Evolutionary conservation across 768 basidiomycete species (phyloP).

Genomic region (Austroboletus eburneus): DNA sequence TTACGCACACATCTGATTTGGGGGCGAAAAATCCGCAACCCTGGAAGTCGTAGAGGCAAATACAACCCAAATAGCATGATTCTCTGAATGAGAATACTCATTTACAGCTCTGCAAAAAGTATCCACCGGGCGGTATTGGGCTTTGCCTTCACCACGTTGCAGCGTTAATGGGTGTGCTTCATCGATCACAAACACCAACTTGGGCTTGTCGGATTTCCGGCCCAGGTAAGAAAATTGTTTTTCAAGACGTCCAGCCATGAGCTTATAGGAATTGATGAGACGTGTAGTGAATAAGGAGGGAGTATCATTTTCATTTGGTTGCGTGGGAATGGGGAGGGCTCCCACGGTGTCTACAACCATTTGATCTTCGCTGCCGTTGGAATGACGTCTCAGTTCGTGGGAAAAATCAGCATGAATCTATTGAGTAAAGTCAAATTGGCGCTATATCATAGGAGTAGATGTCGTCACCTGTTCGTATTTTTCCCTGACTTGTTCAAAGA

Average conservation of each 20-base stretch:
- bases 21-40: not conserved
- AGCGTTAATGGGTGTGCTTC: not conserved
- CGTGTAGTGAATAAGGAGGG: not conserved
- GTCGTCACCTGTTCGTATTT: not conserved
- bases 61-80: not conserved
- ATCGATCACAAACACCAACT: not conserved
- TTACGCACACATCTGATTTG: not conserved
- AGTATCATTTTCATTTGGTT: not conserved
- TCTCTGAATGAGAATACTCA: not conserved
- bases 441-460: not conserved
- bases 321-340: too few species aligned
- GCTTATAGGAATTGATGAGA: not conserved
- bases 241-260: not conserved
- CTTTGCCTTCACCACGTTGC: not conserved
- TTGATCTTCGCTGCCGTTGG: too few species aligned
- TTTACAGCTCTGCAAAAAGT: not conserved
- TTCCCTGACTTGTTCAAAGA: not conserved
- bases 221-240: not conserved
- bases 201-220: not conserved
- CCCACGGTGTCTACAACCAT: too few species aligned
- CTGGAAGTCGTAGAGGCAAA: not conserved
- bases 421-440: too few species aligned
- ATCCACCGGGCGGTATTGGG: not conserved
- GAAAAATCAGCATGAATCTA: too few species aligned
- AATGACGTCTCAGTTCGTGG: too few species aligned